Percentiles rank a stretch among this genome's conserved stretches.
phyloP scores from a whole-genome alignment of 352 stramenopile genomes.

The Phytophthora macrochlamydospora region DNA sequence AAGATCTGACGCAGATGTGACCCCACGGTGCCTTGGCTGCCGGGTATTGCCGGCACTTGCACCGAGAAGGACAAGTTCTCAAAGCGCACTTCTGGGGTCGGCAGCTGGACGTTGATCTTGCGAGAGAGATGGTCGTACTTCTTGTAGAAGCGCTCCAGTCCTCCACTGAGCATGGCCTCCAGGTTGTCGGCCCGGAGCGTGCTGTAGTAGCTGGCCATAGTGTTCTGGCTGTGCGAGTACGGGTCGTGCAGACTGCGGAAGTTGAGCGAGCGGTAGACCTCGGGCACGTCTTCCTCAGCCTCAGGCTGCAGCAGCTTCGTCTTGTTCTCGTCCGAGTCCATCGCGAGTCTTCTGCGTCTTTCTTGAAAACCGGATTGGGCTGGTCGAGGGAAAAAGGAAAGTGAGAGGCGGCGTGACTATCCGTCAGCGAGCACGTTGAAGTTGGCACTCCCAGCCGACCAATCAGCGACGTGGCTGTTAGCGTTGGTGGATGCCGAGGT shows the following conservation, averaged over 20 bases:
- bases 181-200: conserved; percentile 58
- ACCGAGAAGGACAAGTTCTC: conserved; percentile 69
- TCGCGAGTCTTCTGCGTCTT: no score
- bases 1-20: conserved; percentile 52
- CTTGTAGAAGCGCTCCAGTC: conserved; percentile 71
- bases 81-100: conserved; percentile 69
- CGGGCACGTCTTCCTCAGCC: conserved; percentile 38
- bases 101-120: conserved; percentile 62
- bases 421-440: no score
- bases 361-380: no score
- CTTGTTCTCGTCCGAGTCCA: background rate
- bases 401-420: no score
- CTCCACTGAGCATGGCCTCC: conserved; percentile 62
- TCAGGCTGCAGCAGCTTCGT: conserved; percentile 14
- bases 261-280: conserved; percentile 71
- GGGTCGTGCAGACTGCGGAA: conserved; percentile 66
- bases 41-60: conserved; percentile 43
- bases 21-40: conserved; percentile 59
- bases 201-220: conserved; percentile 51
- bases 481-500: no score
- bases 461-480: no score
- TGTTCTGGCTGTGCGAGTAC: conserved; percentile 57
- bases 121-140: conserved; percentile 68
- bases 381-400: no score
- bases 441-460: no score